Conservation (phyloP, 2,329 filamentous ascomycete species). For the Ophiobolus disseminans region DNA sequence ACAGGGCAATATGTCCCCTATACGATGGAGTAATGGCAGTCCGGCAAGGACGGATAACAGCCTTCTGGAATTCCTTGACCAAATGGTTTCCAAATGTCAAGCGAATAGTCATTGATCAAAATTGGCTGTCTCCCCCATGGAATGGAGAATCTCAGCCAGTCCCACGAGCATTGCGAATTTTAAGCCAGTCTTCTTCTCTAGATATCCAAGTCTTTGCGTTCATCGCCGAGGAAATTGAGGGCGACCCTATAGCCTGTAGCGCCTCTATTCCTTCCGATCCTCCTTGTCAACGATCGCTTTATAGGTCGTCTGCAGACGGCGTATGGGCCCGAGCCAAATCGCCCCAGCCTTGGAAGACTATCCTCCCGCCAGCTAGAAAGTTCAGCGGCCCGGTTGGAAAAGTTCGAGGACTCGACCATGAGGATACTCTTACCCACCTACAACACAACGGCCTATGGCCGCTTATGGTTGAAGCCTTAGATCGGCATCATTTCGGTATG, state of each 20-base stretch:
- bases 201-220: conserved; percentile 4
- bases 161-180: conserved; percentile 1
- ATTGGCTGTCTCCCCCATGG: neutral
- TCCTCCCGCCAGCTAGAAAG: conserved; percentile 15
- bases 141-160: conserved; percentile 6
- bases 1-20: neutral
- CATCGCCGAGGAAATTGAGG: neutral
- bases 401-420: conserved; percentile 9
- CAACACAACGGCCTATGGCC: conserved; percentile 11
- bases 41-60: conserved; percentile 3
- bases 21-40: neutral
- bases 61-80: conserved; percentile 15
- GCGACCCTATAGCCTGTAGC: neutral
- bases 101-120: conserved; percentile 18
- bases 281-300: neutral
- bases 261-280: neutral
- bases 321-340: neutral
- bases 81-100: conserved; percentile 16
- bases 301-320: neutral
- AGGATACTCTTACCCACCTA: neutral
- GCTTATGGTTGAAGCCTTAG: conserved; percentile 23
- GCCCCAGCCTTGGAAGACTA: neutral
- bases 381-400: conserved; percentile 19
- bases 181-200: conserved; percentile 13
- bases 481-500: conserved; percentile 19